These are phyloP conservation scores for Annona squamosa DNA, from an alignment of 164 flowering plant species.

Conservation along the genomic window DNA sequence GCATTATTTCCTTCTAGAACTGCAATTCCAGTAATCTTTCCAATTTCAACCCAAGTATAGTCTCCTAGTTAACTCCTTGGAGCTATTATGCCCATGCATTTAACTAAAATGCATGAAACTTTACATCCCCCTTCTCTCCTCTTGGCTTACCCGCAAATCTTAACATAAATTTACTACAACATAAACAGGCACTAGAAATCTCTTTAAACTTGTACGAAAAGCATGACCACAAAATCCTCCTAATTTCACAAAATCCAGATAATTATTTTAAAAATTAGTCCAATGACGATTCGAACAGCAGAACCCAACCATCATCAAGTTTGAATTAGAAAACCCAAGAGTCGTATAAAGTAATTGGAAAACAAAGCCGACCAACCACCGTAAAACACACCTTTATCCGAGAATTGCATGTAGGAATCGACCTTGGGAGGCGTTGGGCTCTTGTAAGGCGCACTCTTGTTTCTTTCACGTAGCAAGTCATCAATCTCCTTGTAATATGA, in stretches of 20 bases:
- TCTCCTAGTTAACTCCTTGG: neutral
- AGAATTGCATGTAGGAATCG: slow-evolving; percentile 67
- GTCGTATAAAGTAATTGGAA: neutral
- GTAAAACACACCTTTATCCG: slow-evolving; percentile 59
- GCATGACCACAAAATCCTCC: neutral
- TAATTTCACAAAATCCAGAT: too few species aligned
- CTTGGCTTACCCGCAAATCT: too few species aligned
- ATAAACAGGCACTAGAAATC: neutral
- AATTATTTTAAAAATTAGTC: too few species aligned
- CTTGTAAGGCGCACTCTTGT: slow-evolving; percentile 40
- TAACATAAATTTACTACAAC: too few species aligned
- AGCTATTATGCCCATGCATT: neutral
- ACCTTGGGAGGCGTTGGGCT: slow-evolving; percentile 48
- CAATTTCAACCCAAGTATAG: neutral
- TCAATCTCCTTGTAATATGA: slow-evolving; percentile 80
- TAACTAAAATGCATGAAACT: neutral
- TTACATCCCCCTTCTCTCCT: too few species aligned
- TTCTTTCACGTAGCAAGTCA: slow-evolving; percentile 66
- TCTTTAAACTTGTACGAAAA: neutral
- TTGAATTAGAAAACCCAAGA: too few species aligned
- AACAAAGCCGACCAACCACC: neutral
- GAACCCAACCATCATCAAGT: too few species aligned
- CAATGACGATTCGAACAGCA: too few species aligned
- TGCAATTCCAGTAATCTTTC: neutral
- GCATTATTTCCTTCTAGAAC: neutral